phyloP scores from a whole-genome alignment of 352 stramenopile species.

The Phytophthora ramorum region DNA sequence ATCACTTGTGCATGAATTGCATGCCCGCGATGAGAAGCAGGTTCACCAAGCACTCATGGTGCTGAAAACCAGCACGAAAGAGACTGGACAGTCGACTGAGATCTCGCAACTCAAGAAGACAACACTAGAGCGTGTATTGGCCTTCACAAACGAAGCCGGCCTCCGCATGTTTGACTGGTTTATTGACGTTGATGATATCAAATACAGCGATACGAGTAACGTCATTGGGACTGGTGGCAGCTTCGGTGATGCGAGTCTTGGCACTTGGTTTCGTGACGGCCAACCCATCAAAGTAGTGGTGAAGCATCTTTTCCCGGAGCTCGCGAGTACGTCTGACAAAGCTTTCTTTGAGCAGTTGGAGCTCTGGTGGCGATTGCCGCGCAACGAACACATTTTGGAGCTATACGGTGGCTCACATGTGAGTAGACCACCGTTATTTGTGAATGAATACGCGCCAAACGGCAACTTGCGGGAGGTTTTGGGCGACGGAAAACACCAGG shows the following conservation, averaged over 20 bases:
- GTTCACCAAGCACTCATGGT: background rate
- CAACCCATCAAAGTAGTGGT: background rate
- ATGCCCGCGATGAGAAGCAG: background rate
- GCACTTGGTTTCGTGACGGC: background rate
- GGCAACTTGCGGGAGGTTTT: constrained; percentile 31
- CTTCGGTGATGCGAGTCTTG: background rate
- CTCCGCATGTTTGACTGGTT: background rate
- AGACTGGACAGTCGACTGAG: background rate
- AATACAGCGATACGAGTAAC: background rate
- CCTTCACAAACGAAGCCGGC: background rate
- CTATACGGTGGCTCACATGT: constrained; percentile 44
- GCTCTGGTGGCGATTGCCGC: background rate
- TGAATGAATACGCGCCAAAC: constrained; percentile 26
- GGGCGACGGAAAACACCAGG: background rate
- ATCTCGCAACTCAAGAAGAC: background rate
- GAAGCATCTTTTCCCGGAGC: background rate
- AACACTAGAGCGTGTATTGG: background rate
- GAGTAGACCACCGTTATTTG: constrained; percentile 21
- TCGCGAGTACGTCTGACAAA: background rate
- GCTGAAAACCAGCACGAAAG: background rate
- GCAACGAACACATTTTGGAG: constrained; percentile 22
- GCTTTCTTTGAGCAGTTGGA: background rate
- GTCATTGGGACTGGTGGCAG: background rate
- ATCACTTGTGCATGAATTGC: background rate
- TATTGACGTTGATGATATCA: background rate